phyloP scores from a whole-genome alignment of 139 green algal genomes.

The Auxenochlorella pyrenoidosa region DNA sequence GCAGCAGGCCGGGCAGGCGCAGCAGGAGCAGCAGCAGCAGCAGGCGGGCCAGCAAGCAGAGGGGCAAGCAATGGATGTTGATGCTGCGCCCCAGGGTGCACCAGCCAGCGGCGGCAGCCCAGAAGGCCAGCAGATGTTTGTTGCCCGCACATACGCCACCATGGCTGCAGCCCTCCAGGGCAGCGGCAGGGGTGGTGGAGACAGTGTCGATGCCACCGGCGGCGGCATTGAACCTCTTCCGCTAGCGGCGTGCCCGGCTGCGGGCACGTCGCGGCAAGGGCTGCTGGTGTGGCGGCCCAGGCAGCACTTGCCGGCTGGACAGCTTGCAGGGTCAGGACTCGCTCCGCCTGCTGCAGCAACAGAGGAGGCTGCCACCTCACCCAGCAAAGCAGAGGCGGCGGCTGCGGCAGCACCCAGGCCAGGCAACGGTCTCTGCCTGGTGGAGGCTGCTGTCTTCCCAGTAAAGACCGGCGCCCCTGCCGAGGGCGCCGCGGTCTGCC shows the following conservation, averaged over 20 bases:
- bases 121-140: constrained; percentile 8
- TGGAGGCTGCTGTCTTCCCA: constrained; percentile 24
- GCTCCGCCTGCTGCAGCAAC: not conserved
- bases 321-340: too few species aligned
- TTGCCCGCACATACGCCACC: not conserved
- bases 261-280: not conserved
- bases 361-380: not conserved
- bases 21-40: not conserved
- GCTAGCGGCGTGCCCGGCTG: not conserved
- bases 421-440: not conserved
- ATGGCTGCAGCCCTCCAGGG: not conserved
- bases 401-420: not conserved
- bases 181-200: not conserved
- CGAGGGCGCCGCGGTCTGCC: constrained; percentile 27
- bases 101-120: not conserved
- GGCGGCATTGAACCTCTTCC: not conserved
- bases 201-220: not conserved
- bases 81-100: not conserved
- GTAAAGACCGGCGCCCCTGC: constrained; percentile 13
- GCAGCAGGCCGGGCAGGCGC: not conserved
- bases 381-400: not conserved
- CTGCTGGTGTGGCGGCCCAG: constrained; percentile 20
- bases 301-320: not conserved
- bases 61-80: constrained; percentile 15
- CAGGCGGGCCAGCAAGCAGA: constrained; percentile 8